Evolutionary conservation across 2,329 filamentous ascomycete species (phyloP), one percentile per base, ranked within the genome.

Genomic region (Alternaria solani): DNA sequence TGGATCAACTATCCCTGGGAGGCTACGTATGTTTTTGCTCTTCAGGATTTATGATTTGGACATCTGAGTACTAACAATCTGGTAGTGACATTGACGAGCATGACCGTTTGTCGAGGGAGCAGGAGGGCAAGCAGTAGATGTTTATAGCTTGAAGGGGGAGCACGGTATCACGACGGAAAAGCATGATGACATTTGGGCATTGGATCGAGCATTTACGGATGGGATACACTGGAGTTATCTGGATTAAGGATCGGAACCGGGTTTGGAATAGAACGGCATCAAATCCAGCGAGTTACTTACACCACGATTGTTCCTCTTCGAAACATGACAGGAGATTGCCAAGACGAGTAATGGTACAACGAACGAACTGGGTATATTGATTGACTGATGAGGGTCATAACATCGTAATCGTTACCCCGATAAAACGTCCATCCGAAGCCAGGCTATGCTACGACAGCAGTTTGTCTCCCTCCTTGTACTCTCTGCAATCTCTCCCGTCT

Each of bases 1-100:
- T 99, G 95, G 95, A 98, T 98, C 78, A 96, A 93, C 86, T 99
- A 99, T 82, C 95, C 95, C 16, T 99, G 95, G 95, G 95, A 98
- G 83, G 95, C 95, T 43, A 90, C 82, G 85, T 88, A 82, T 57
- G 85, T 82, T 30, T 30, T 4, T 4, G 18, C 30, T 32, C 36
- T 34, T n/a, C n/a, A n/a, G n/a, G n/a, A n/a, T n/a, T n/a, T n/a
- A n/a, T n/a, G n/a, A n/a, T n/a, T n/a, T n/a, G n/a, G n/a, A 18
- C 8, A 5, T 11, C 11, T 18, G 8, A 16, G 20, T 39, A 5
- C 79, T 75, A 51, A 68, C 51, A 48, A 5, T 20, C 25, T 5
- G 18, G 61, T 57, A 87, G 84, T 34, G 92, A 97, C 77, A 97
- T 98, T 75, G 93, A 96, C 28, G 92, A 94, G 85, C 94, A 97